Conservation (phyloP, 306 rosid genomes). For the Purshia tridentata region DNA sequence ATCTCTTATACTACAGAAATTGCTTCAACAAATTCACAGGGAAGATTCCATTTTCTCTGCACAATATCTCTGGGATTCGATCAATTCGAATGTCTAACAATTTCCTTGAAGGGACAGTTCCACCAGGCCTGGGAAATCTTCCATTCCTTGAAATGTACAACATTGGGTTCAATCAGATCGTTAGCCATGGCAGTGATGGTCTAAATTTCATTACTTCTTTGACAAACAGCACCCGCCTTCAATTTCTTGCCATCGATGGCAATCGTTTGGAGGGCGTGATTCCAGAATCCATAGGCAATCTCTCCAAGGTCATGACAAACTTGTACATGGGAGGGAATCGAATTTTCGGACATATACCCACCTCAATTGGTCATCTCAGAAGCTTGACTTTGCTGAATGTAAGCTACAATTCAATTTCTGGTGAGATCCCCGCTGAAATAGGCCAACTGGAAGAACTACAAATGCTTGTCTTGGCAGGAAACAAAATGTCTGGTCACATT, state of each 20-base stretch:
- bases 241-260: constrained; percentile 50
- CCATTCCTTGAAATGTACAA: constrained; percentile 57
- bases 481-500: constrained; percentile 50
- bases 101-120: constrained; percentile 57
- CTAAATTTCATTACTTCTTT: constrained; percentile 55
- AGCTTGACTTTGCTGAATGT: constrained; percentile 58
- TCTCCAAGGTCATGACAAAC: constrained; percentile 46
- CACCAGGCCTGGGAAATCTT: constrained; percentile 73
- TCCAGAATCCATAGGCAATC: constrained; percentile 67
- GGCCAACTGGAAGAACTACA: constrained; percentile 51
- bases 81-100: constrained; percentile 50
- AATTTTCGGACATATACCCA: constrained; percentile 58
- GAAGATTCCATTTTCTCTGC: constrained; percentile 63
- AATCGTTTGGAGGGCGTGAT: constrained; percentile 59
- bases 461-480: constrained; percentile 42
- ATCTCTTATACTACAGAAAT: constrained; percentile 46
- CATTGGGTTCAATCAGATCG: constrained; percentile 59
- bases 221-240: constrained; percentile 56
- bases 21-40: constrained; percentile 68
- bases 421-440: constrained; percentile 61
- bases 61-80: constrained; percentile 58
- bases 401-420: constrained; percentile 51
- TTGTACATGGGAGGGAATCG: constrained; percentile 68
- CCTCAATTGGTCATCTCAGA: constrained; percentile 54
- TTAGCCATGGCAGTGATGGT: constrained; percentile 40